Evolutionary conservation across 306 rosid genomes (phyloP), one percentile per base, ranked within the genome.

Genomic region (Hippophae tibetana): DNA sequence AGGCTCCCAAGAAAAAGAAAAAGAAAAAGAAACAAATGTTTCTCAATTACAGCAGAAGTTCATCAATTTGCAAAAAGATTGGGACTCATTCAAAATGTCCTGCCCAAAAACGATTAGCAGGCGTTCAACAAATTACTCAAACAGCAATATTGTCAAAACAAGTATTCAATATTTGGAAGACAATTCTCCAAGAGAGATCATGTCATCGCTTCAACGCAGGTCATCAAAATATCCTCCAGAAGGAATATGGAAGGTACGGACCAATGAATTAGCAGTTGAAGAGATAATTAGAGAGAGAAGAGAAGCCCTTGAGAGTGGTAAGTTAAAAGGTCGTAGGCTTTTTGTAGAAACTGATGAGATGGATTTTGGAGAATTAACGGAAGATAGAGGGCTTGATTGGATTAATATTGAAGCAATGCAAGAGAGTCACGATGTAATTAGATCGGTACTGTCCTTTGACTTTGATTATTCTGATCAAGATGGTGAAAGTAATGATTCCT

Each of bases 261-360:
- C 50, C 54, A 55, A 59, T 7, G 74, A 71, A 10, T 13, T 60
- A 12, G 71, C 55, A 5, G 75, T 55, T 42, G 57, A 62, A 47
- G 87, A 86, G 75, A 74, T 65, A 8, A 43, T 57, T 14, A 58
- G 62, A 47, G 81, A 82, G 57, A 68, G 86, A 13, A 61, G 72
- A 23, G 82, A 61, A 5, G 79, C 73, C 43, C 68, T 82, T 3
- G 75, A 68, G 56, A 69, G 77, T 0, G 88, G 83, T 5, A 72
- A 52, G 42, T 63, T 83, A 10, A 81, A 76, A 65, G 82, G 90
- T 2, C 58, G 86, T 42, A 55, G 79, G 53, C 86, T 79, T 44
- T 81, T 86, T 43, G 38, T 2, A 0, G 67, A 67, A 18, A 47
- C 13, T 6, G 60, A 11, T 6, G 64, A 54, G 43, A 25, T 5